Evolutionary conservation across 1,139 yeast species (phyloP), one percentile per base, ranked within the genome.

Genomic region (Kurtzmaniella natalensis): DNA sequence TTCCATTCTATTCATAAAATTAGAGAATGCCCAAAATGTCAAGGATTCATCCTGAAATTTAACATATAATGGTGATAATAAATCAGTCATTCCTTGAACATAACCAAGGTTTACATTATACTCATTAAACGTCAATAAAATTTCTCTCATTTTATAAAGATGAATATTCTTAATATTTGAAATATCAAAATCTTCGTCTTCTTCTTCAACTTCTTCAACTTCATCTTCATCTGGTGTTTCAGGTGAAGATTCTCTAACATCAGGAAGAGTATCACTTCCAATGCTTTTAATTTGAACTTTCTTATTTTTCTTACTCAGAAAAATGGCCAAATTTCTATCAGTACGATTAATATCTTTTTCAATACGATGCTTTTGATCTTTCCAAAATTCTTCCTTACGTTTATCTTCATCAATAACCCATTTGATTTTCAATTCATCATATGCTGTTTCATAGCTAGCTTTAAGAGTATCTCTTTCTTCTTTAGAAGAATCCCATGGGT

Each of bases 1-100:
- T 55, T 92, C 96, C 97, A 92, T 88, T 37, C 94, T 68, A 33
- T 85, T 88, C 98, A 94, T 92, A 47, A 87, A 86, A 31, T 80
- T 76, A 14, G 78, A 70, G 61, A 92, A 92, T 13, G 92, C 82
- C 94, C 96, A 88, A 55, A 92, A 92, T 3, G 95, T 70, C 21
- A 87, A 51, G 0, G 81, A 67, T 47, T 89, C 96, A 54, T 89
- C 95, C 49, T 79, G 78, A 28, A 86, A 61, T 6, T 78, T 72
- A 28, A 79, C 84, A 53, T 88, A 94, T 5, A 92, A 59, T 1
- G 97, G 97, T 0, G 96, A 82, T 26, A 94, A 64, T 36, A 92
- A 64, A 55, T 92, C 99, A 7, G 94, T 81, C 99, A 92, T 92
- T 2, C 99, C 99, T 60, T 92, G 99, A 16, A 92, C 96, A 51